Conservation (phyloP, 176 grass and related monocot genomes). For the Poa annua region DNA sequence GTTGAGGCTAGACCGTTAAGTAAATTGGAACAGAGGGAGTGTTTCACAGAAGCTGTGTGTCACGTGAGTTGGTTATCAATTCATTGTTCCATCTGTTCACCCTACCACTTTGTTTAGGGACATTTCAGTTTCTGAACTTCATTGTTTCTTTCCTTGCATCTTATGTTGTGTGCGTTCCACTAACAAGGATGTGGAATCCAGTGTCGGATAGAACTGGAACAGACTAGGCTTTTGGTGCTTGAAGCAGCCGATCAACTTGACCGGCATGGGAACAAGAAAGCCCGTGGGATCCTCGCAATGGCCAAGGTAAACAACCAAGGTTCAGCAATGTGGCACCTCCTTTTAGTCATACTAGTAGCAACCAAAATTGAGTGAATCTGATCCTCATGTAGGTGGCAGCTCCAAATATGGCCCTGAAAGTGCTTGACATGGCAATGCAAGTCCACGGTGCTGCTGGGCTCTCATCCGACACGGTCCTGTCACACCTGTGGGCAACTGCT, state of each 20-base stretch:
- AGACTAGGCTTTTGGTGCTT: conserved; percentile 88
- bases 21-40: too few relatives aligned
- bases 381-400: conserved; percentile 69
- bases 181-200: conserved; percentile 48
- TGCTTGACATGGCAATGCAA: conserved; percentile 95
- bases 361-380: background rate
- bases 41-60: too few relatives aligned
- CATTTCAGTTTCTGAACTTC: background rate
- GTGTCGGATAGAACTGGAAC: conserved; percentile 89
- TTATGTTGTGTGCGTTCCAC: background rate
- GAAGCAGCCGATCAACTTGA: conserved; percentile 94
- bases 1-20: too few relatives aligned
- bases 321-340: background rate
- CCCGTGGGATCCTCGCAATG: conserved; percentile 89
- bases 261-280: conserved; percentile 71
- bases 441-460: conserved; percentile 86
- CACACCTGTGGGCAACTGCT: conserved; percentile 83
- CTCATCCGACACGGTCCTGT: conserved; percentile 70
- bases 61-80: background rate
- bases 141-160: background rate
- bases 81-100: background rate
- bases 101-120: background rate
- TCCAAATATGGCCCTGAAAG: conserved; percentile 93
- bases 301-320: conserved; percentile 63
- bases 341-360: background rate